Conservation (phyloP, 768 basidiomycete species). For the Tricholoma matsutake region DNA sequence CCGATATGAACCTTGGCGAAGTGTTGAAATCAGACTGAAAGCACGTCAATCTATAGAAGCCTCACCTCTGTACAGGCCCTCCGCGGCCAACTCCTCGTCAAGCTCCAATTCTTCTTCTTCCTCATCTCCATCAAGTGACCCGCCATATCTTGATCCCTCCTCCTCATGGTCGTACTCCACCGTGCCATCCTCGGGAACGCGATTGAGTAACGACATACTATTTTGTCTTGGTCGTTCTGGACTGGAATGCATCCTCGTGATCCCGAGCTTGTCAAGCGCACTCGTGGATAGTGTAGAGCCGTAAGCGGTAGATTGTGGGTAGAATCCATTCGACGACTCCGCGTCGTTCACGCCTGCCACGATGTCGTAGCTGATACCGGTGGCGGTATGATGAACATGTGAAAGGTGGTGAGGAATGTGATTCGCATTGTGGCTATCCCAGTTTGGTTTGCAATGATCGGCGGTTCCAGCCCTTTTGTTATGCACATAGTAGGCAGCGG, state of each 20-base stretch:
- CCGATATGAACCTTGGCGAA: slow-evolving; percentile 56
- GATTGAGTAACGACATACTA: slow-evolving; percentile 22
- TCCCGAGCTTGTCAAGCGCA: neutral
- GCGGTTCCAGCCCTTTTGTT: neutral
- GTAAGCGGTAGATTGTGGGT: neutral
- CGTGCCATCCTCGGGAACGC: slow-evolving; percentile 38
- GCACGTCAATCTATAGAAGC: neutral
- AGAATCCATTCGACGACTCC: neutral
- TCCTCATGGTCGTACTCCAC: slow-evolving; percentile 14
- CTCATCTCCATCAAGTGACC: slow-evolving; percentile 25
- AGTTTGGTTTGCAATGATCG: neutral
- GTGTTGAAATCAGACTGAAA: neutral
- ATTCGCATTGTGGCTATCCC: neutral
- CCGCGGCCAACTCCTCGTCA: slow-evolving; percentile 44
- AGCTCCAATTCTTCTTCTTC: slow-evolving; percentile 29
- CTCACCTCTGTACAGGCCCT: slow-evolving; percentile 50
- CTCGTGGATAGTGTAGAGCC: neutral
- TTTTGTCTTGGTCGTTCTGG: slow-evolving; percentile 33
- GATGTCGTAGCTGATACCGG: neutral
- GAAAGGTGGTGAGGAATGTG: neutral
- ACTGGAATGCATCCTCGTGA: slow-evolving; percentile 11
- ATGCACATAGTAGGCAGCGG: neutral
- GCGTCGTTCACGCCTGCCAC: neutral
- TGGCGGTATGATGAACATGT: neutral
- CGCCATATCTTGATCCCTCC: slow-evolving; percentile 10